These are phyloP conservation scores for Sclerospora graminicola DNA, from an alignment of 352 stramenopile species.

Conservation along the genomic window DNA sequence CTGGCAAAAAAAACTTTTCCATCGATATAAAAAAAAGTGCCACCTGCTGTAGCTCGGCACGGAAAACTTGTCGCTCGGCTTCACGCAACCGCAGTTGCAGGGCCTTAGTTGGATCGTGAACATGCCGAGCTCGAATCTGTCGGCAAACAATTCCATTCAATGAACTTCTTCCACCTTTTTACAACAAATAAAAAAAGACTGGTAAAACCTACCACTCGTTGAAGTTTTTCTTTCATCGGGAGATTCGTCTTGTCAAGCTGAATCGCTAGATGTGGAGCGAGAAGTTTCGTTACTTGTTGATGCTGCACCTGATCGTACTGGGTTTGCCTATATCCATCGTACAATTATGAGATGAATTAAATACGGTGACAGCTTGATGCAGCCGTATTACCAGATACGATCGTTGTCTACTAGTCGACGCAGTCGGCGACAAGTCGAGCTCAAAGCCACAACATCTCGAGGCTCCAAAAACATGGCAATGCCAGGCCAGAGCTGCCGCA, in stretches of 20 bases:
- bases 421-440: conserved; percentile 26
- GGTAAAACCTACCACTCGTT: conserved; percentile 23
- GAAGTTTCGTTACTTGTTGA: conserved; percentile 23
- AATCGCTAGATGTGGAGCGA: conserved; percentile 19
- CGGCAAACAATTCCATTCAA: background rate
- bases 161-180: background rate
- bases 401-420: conserved; percentile 31
- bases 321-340: conserved; percentile 28
- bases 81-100: conserved; percentile 35
- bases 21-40: background rate
- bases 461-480: conserved; percentile 31
- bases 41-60: conserved; percentile 27
- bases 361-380: no score
- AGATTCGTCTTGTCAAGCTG: conserved; percentile 6
- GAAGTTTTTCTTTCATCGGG: conserved; percentile 22
- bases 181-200: background rate
- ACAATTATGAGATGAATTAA: no score
- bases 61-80: conserved; percentile 29
- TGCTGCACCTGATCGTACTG: conserved; percentile 19
- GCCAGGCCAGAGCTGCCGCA: conserved; percentile 32
- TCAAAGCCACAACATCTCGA: conserved; percentile 25
- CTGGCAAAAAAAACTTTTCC: background rate
- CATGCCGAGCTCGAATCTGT: conserved; percentile 31
- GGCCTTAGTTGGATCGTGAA: conserved; percentile 39
- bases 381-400: conserved; percentile 38